phyloP scores from a whole-genome alignment of 148 eudicot genomes.

The Chenopodium berlandieri region DNA sequence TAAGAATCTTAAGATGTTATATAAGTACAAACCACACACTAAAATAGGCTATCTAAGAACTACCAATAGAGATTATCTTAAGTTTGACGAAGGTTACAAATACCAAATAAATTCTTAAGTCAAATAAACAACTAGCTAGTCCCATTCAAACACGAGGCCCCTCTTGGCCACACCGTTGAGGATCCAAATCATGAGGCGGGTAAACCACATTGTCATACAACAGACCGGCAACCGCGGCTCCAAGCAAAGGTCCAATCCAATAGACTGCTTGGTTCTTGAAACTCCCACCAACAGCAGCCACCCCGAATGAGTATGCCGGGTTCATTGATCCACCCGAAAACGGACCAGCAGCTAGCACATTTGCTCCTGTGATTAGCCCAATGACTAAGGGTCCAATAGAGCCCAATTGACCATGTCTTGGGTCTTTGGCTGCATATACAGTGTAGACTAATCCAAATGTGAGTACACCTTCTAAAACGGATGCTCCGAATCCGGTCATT shows the following conservation, averaged over 20 bases:
- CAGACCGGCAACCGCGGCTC: slow-evolving; percentile 64
- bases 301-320: slow-evolving; percentile 77
- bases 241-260: slow-evolving; percentile 85
- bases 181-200: slow-evolving; percentile 40
- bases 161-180: slow-evolving; percentile 21
- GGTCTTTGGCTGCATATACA: slow-evolving; percentile 53
- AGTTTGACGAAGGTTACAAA: too few species aligned
- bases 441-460: slow-evolving; percentile 84
- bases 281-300: slow-evolving; percentile 63
- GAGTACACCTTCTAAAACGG: slow-evolving; percentile 66
- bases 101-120: neutral
- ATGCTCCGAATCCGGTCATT: slow-evolving; percentile 92
- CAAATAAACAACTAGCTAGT: neutral
- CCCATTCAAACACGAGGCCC: slow-evolving; percentile 21
- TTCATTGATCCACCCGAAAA: slow-evolving; percentile 91
- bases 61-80: too few species aligned
- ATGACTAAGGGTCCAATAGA: slow-evolving; percentile 62
- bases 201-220: slow-evolving; percentile 71
- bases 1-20: too few species aligned
- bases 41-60: neutral
- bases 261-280: slow-evolving; percentile 87
- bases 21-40: neutral
- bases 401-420: slow-evolving; percentile 52
- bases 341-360: slow-evolving; percentile 71
- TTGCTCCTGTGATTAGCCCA: slow-evolving; percentile 71